Evolutionary conservation across 768 basidiomycete species (phyloP).

Genomic region (Suillus discolor): DNA sequence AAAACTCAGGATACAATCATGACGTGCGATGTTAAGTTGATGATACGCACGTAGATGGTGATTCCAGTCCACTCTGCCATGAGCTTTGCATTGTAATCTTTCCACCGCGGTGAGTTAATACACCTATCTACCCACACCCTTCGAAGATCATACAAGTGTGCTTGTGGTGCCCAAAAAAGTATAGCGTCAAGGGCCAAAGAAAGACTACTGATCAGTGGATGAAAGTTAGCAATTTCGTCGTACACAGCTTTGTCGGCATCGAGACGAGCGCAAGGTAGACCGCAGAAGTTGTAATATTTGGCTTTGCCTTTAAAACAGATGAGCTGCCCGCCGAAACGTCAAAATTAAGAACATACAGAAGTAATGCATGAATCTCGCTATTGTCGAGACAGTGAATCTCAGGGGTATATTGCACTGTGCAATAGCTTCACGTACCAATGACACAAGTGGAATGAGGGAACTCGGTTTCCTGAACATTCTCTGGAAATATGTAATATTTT

Average conservation of each 20-base stretch:
- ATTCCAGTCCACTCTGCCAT: slow-evolving; percentile 16
- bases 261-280: slow-evolving; percentile 48
- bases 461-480: background rate
- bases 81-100: slow-evolving; percentile 22
- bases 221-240: slow-evolving; percentile 1
- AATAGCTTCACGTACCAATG: background rate
- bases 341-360: slow-evolving; percentile 35
- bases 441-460: slow-evolving; percentile 7
- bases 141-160: slow-evolving; percentile 34
- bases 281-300: slow-evolving; percentile 49
- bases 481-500: background rate
- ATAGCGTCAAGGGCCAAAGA: slow-evolving; percentile 10
- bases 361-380: slow-evolving; percentile 46
- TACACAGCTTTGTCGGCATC: slow-evolving; percentile 45
- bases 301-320: slow-evolving; percentile 22
- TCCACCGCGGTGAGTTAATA: slow-evolving; percentile 19
- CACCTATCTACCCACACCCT: slow-evolving; percentile 12
- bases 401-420: background rate
- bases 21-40: background rate
- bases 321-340: background rate
- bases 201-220: slow-evolving; percentile 1
- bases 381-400: background rate
- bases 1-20: background rate
- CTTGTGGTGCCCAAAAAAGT: slow-evolving; percentile 11
- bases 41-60: slow-evolving; percentile 15